Base-by-base conservation (phyloP, 106 monocot genomes). In the Dendrobium nobile region DNA sequence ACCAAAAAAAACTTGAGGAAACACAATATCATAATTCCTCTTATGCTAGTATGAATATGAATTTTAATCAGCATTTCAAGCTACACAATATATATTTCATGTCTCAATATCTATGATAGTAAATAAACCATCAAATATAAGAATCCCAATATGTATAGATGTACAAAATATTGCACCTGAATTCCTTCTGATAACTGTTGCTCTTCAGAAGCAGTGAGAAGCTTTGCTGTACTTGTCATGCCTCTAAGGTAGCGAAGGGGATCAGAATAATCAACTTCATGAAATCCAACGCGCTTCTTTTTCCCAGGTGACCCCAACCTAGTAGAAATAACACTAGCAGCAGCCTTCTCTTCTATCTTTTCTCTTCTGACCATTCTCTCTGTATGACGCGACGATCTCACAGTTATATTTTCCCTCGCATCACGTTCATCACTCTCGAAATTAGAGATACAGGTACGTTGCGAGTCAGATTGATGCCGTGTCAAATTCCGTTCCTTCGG, bases 171-270 rank as follows among this genome's bases (percentile, higher is more conserved):
- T 0, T 20, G 9, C 77, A 95, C 95, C 87, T 97, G 96, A 82
- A 97, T 94, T 74, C 90, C 96, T 81, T 86, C 85, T 58, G 96
- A 97, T 55, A 94, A 76, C 61, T 94, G 86, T 37, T 85, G 75
- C 82, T 97, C 96, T 89, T 97, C 92, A 54, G 73, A 41, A 75
- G 92, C 86, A n/a, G 94, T 97, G 27, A 97, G 88, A 78, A 90
- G 90, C 84, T 84, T 90, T 28, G 89, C 85, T 48, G 87, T 79
- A 56, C 78, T 89, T 47, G 92, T 85, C 33, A 85, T 97, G 31
- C 84, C 85, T 70, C 86, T 90, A 59, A 90, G 86, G 44, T 89
- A 89, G 22, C 86, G 90, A 61, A 97, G 80, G 4, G 94, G 96
- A 79, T 89, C 94, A 20, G 87, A 89, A 82, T 86, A 92, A 85